phyloP scores from a whole-genome alignment of 73 alveolate genomes.

The Paraurostyla sp. region DNA sequence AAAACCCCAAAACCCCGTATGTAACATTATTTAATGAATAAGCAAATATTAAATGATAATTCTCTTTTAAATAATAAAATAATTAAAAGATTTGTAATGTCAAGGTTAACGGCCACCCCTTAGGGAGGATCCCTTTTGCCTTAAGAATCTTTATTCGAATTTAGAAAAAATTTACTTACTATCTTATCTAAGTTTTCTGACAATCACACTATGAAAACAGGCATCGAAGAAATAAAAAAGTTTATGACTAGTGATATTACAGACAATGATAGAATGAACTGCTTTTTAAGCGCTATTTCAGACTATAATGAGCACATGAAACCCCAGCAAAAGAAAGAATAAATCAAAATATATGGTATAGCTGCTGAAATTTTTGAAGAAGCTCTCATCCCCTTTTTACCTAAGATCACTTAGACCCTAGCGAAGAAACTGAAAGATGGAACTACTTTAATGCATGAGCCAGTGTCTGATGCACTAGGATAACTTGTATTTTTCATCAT shows the following conservation, averaged over 20 bases:
- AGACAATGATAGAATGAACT: constrained; percentile 63
- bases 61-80: no score
- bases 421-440: constrained; percentile 74
- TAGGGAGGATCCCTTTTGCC: not conserved
- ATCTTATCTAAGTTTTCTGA: constrained; percentile 63
- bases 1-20: no score
- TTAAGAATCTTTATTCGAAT: constrained; percentile 35
- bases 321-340: constrained; percentile 64
- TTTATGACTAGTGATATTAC: constrained; percentile 56
- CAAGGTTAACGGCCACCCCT: constrained; percentile 42
- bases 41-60: no score
- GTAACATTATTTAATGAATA: no score
- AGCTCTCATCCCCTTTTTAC: constrained; percentile 62
- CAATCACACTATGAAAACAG: constrained; percentile 69
- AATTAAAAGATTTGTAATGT: not conserved
- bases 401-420: constrained; percentile 29
- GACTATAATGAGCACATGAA: constrained; percentile 76
- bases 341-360: constrained; percentile 67
- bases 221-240: constrained; percentile 54
- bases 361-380: constrained; percentile 77
- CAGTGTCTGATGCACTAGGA: constrained; percentile 72
- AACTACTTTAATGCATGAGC: constrained; percentile 52
- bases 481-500: constrained; percentile 59
- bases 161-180: constrained; percentile 45
- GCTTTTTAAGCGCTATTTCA: constrained; percentile 43